Conservation (phyloP, 2,329 filamentous ascomycete genomes). For the Graphiopsis chlorocephala region DNA sequence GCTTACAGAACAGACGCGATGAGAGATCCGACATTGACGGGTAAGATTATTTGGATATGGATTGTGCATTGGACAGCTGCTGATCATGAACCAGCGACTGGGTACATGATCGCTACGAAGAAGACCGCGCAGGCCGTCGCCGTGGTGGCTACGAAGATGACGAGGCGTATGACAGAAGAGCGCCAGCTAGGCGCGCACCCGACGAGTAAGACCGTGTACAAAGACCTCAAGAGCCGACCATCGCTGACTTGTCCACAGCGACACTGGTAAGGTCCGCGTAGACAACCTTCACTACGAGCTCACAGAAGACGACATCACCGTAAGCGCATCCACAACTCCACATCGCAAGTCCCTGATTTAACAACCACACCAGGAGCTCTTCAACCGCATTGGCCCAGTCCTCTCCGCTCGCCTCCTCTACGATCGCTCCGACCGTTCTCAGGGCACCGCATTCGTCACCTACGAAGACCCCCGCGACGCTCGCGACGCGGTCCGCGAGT, state of each 20-base stretch:
- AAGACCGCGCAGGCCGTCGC: constrained; percentile 27
- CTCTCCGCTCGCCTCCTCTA: constrained; percentile 69
- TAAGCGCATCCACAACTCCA: constrained; percentile 41
- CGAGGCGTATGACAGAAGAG: constrained; percentile 4
- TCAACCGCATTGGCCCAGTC: constrained; percentile 72
- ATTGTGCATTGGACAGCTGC: constrained; percentile 14
- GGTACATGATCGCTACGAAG: constrained; percentile 62
- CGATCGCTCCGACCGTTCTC: constrained; percentile 83
- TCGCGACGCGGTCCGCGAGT: constrained; percentile 70
- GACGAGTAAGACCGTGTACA: not conserved
- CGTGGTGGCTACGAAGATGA: constrained; percentile 8
- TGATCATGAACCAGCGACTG: constrained; percentile 64
- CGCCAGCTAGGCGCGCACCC: constrained; percentile 10
- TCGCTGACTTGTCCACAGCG: not conserved
- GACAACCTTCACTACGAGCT: constrained; percentile 93
- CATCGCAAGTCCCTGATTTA: not conserved
- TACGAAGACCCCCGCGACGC: constrained; percentile 73
- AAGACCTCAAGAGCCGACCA: not conserved
- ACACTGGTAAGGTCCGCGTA: constrained; percentile 64
- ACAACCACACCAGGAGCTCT: constrained; percentile 63
- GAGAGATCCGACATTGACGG: constrained; percentile 60
- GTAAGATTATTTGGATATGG: constrained; percentile 42
- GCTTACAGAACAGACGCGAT: constrained; percentile 33
- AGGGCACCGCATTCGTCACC: constrained; percentile 79
- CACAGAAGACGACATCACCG: constrained; percentile 77